phyloP scores from a whole-genome alignment of 306 rosid genomes.

The Acacia melanoxylon region DNA sequence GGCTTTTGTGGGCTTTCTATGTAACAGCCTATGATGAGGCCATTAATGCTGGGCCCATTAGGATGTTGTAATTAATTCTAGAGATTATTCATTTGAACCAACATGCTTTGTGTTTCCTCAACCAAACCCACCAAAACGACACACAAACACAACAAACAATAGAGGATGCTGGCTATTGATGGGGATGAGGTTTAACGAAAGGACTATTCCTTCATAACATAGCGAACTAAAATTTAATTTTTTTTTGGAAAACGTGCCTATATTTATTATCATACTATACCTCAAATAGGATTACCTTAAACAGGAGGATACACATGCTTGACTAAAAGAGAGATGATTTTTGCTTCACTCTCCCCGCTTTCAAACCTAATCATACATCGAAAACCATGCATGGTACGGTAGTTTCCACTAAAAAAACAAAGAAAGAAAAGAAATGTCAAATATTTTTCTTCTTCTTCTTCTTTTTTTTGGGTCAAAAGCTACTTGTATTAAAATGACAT shows the following conservation, averaged over 20 bases:
- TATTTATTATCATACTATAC: too few relatives aligned
- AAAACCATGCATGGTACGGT: too few relatives aligned
- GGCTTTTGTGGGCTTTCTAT: neutral
- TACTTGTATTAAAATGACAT: too few relatives aligned
- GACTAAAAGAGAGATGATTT: too few relatives aligned
- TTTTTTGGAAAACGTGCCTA: rapidly evolving
- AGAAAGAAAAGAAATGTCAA: too few relatives aligned
- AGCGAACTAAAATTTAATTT: rapidly evolving
- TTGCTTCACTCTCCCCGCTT: too few relatives aligned
- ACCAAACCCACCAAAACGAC: neutral
- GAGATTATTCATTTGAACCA: neutral
- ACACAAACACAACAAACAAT: neutral
- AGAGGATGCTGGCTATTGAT: neutral
- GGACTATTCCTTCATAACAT: rapidly evolving
- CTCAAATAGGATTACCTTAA: too few relatives aligned
- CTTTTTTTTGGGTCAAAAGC: too few relatives aligned
- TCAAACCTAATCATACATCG: too few relatives aligned
- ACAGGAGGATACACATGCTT: rapidly evolving
- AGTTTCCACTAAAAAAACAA: too few relatives aligned
- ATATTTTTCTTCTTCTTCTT: too few relatives aligned
- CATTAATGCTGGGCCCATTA: neutral
- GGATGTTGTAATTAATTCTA: neutral
- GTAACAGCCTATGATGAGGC: neutral
- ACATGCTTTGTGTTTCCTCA: neutral
- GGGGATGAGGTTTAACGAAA: too few relatives aligned